Percentiles rank a stretch among this genome's conserved stretches.
Evolutionary conservation across 352 stramenopile species (phyloP).

Genomic region (Phytophthora kernoviae): DNA sequence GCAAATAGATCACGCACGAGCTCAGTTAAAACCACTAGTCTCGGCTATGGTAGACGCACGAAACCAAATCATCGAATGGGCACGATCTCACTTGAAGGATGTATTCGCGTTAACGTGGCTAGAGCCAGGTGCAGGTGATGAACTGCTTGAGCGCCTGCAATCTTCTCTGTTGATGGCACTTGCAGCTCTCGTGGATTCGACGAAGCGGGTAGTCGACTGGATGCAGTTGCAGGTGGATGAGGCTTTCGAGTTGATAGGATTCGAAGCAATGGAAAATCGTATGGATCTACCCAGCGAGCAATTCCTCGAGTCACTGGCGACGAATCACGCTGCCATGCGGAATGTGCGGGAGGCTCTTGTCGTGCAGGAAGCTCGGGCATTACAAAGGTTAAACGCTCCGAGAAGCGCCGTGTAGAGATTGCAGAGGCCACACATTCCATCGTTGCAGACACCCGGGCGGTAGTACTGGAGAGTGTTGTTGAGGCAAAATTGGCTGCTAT

Average conservation of each 20-base stretch:
- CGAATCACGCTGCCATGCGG: constrained; percentile 17
- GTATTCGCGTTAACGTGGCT: constrained; percentile 10
- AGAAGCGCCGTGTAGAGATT: constrained; percentile 44
- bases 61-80: constrained; percentile 12
- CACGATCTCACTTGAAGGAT: constrained; percentile 7
- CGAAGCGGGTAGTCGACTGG: constrained; percentile 6
- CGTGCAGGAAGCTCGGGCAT: constrained; percentile 42
- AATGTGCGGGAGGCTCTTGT: constrained; percentile 28
- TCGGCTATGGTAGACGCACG: constrained; percentile 6
- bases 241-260: constrained; percentile 18
- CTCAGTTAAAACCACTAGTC: constrained; percentile 5
- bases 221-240: constrained; percentile 10
- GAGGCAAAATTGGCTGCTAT: constrained; percentile 43
- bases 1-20: constrained; percentile 1
- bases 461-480: constrained; percentile 42
- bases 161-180: constrained; percentile 1
- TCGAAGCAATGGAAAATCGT: constrained; percentile 17
- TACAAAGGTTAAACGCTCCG: constrained; percentile 56
- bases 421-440: constrained; percentile 39
- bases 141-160: constrained; percentile 8
- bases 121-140: neutral
- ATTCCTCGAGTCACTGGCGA: constrained; percentile 13
- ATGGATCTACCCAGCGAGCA: constrained; percentile 13
- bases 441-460: constrained; percentile 41
- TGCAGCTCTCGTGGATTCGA: constrained; percentile 8